Conservation (phyloP, 2,329 filamentous ascomycete genomes). For the Ilyonectria mors-panacis region DNA sequence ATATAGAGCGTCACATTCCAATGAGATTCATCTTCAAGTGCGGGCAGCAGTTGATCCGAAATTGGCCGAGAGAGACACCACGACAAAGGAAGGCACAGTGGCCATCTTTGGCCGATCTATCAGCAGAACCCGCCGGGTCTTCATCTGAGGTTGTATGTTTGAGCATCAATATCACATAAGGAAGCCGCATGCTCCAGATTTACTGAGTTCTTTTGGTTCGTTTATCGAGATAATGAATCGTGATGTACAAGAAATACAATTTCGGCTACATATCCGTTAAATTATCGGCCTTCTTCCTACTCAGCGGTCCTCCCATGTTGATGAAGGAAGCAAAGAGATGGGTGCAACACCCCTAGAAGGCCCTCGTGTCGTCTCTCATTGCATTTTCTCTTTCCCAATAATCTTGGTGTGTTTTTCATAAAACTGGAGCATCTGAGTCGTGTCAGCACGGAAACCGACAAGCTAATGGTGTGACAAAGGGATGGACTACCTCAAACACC, state of each 20-base stretch:
- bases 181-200: background rate
- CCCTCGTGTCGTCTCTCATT: background rate
- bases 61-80: too few relatives aligned
- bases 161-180: background rate
- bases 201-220: background rate
- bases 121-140: background rate
- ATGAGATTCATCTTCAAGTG: background rate
- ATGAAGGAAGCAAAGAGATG: background rate
- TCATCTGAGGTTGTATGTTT: background rate
- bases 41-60: too few relatives aligned
- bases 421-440: slow-evolving; percentile 70
- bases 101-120: background rate
- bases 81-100: too few relatives aligned
- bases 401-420: slow-evolving; percentile 73
- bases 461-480: background rate
- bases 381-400: slow-evolving; percentile 57
- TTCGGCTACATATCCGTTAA: background rate
- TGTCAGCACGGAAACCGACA: slow-evolving; percentile 13
- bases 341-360: background rate
- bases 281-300: background rate
- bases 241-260: background rate
- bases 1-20: background rate
- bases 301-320: background rate
- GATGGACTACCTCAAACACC: slow-evolving; percentile 70
- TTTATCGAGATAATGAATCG: background rate